Conservation (phyloP, 2,329 filamentous ascomycete species). For the Sarocladium brachiariae region DNA sequence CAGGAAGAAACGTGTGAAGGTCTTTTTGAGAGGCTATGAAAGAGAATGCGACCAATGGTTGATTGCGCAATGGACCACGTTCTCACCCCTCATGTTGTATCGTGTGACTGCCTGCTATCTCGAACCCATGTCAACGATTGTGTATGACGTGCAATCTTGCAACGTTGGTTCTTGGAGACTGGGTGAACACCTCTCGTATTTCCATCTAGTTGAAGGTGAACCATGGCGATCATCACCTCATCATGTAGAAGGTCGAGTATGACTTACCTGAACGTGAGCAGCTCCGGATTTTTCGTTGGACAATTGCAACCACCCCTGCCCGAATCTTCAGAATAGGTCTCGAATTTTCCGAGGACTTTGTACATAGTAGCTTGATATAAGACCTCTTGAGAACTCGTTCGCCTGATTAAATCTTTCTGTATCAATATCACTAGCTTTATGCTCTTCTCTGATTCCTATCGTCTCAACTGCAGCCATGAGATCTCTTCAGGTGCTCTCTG, state of each 20-base stretch:
- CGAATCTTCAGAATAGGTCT: neutral
- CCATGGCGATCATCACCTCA: slow-evolving; percentile 1
- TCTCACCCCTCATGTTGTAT: neutral
- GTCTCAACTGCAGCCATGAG: neutral
- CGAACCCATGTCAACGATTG: neutral
- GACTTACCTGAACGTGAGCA: neutral
- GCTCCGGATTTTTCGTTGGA: neutral
- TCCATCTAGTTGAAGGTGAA: neutral
- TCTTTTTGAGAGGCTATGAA: neutral
- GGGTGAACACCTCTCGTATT: neutral
- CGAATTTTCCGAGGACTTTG: too few species aligned
- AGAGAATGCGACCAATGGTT: neutral
- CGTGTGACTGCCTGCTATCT: neutral
- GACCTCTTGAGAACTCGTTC: neutral
- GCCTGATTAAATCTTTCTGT: too few species aligned
- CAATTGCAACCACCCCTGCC: neutral
- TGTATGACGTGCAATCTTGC: slow-evolving; percentile 1
- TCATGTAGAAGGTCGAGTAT: neutral
- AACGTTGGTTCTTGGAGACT: neutral
- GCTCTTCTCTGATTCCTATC: too few species aligned
- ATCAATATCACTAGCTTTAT: neutral
- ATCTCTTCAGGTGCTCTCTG: neutral
- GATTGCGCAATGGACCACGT: neutral
- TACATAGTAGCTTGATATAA: neutral
- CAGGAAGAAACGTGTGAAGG: neutral